phyloP scores from a whole-genome alignment of 2,329 filamentous ascomycete genomes.

The Cladosporium sp. region DNA sequence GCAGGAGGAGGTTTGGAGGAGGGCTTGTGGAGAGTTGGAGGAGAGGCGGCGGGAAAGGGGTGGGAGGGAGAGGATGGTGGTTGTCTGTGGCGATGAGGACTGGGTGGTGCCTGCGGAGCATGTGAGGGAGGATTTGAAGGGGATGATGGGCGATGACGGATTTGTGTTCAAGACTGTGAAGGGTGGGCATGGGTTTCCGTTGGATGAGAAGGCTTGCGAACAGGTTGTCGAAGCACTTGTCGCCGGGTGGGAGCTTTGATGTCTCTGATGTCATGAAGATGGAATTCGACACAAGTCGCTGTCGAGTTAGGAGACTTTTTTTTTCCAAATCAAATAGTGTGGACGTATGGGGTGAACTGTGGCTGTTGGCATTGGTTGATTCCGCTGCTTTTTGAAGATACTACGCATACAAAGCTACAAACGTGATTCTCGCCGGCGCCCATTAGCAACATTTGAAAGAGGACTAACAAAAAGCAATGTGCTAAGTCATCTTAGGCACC shows the following conservation, averaged over 20 bases:
- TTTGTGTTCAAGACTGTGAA: constrained; percentile 1
- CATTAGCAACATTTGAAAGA: too few relatives aligned
- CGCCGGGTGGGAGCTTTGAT: constrained; percentile 8
- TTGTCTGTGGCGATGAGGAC: constrained; percentile 7
- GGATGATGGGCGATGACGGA: background rate
- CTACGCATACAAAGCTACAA: too few relatives aligned
- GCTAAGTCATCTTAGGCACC: too few relatives aligned
- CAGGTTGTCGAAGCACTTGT: background rate
- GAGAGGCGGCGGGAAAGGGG: background rate
- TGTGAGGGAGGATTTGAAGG: constrained; percentile 8
- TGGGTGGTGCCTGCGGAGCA: constrained; percentile 5
- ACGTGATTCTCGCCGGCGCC: too few relatives aligned
- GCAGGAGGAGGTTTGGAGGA: constrained; percentile 16
- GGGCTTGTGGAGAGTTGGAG: constrained; percentile 11
- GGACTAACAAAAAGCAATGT: too few relatives aligned
- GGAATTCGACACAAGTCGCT: too few relatives aligned
- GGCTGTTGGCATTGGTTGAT: too few relatives aligned
- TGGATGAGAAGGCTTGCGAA: background rate
- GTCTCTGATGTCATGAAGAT: background rate
- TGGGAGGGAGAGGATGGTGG: constrained; percentile 8
- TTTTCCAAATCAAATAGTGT: too few relatives aligned
- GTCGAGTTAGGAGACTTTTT: too few relatives aligned
- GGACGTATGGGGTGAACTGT: too few relatives aligned
- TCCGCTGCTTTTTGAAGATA: too few relatives aligned
- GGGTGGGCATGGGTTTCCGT: constrained; percentile 11